Conservation (phyloP, 306 rosid genomes). For the Prunus padus region DNA sequence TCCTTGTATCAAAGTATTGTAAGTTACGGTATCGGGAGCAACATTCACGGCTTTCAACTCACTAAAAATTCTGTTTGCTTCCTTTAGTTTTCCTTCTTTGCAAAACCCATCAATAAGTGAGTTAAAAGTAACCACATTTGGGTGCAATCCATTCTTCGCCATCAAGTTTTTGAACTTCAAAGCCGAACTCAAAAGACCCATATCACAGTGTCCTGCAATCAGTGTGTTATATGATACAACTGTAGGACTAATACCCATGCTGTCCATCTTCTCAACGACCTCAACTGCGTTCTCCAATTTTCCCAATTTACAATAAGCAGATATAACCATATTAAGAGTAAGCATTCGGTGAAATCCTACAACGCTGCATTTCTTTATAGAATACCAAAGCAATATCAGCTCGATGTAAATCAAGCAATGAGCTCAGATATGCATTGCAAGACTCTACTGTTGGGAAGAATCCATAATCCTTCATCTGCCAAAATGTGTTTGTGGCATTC, state of each 20-base stretch:
- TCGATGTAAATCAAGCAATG: constrained; percentile 55
- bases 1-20: constrained; percentile 70
- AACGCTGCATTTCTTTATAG: constrained; percentile 45
- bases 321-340: constrained; percentile 74
- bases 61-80: constrained; percentile 58
- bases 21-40: constrained; percentile 62
- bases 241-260: constrained; percentile 65
- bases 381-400: constrained; percentile 52
- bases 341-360: constrained; percentile 52
- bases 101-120: constrained; percentile 70
- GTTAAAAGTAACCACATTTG: constrained; percentile 65
- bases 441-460: constrained; percentile 66
- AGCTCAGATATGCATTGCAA: constrained; percentile 71
- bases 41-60: constrained; percentile 68
- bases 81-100: constrained; percentile 60
- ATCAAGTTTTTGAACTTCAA: constrained; percentile 53
- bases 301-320: constrained; percentile 63
- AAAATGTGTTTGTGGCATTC: constrained; percentile 52
- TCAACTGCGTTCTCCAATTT: constrained; percentile 54
- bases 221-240: constrained; percentile 60
- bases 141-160: constrained; percentile 52
- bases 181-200: constrained; percentile 59
- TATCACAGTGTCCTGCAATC: constrained; percentile 70
- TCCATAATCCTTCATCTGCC: constrained; percentile 70
- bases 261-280: constrained; percentile 55